Percentiles rank a stretch among this genome's conserved stretches.
Conservation (phyloP, 225 moss, liverwort and hornwort genomes). For the Marchantia polymorpha region DNA sequence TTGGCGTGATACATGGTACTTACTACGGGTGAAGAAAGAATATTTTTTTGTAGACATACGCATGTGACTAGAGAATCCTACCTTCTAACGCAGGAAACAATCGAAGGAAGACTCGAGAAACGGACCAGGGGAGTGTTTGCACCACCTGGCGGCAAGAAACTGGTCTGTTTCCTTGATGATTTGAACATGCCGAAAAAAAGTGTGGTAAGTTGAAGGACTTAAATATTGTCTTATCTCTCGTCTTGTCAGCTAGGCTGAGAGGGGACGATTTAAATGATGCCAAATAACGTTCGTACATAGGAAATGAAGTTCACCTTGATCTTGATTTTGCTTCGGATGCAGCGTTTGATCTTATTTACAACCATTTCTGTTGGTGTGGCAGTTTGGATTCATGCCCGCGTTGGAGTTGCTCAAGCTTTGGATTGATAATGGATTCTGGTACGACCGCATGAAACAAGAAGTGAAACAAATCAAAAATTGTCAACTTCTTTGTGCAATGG, state of each 20-base stretch:
- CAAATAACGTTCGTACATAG: too few species aligned
- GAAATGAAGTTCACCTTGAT: too few species aligned
- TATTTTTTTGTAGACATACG: too few species aligned
- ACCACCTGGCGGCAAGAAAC: slow-evolving; percentile 67
- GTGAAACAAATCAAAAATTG: slow-evolving; percentile 66
- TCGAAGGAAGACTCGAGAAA: slow-evolving; percentile 72
- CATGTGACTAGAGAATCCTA: not conserved
- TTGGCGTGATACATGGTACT: too few species aligned
- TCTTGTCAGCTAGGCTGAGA: not conserved
- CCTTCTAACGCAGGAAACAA: slow-evolving; percentile 51
- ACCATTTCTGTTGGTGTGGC: not conserved
- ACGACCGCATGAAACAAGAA: slow-evolving; percentile 72
- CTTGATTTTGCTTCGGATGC: not conserved
- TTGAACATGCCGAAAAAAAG: slow-evolving; percentile 82
- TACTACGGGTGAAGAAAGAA: too few species aligned
- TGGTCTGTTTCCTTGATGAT: slow-evolving; percentile 74
- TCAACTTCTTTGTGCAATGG: slow-evolving; percentile 79
- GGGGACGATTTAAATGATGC: not conserved
- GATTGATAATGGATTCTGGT: slow-evolving; percentile 86
- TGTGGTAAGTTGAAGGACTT: slow-evolving; percentile 31
- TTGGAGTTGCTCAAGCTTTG: slow-evolving; percentile 71
- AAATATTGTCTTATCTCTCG: not conserved
- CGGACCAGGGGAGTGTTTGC: slow-evolving; percentile 79
- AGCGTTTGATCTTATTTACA: not conserved
- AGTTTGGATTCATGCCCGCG: slow-evolving; percentile 83